phyloP scores from a whole-genome alignment of 352 stramenopile genomes.

The Phytopythium montanum region DNA sequence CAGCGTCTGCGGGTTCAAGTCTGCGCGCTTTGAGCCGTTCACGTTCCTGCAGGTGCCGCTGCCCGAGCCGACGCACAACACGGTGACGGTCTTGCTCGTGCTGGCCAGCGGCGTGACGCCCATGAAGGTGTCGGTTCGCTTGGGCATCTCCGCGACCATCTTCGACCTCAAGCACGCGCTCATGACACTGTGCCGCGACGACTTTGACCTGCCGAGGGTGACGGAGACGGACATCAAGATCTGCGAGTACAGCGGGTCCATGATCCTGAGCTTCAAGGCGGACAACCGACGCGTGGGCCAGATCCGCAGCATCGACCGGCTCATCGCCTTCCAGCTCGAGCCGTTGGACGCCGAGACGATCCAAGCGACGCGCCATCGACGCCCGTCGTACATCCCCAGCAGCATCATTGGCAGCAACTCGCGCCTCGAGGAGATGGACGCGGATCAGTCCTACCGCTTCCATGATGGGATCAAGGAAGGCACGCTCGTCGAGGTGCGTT shows the following conservation, averaged over 20 bases:
- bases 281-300: constrained; percentile 80
- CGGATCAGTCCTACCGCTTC: constrained; percentile 32
- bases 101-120: constrained; percentile 67
- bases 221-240: constrained; percentile 82
- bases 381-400: constrained; percentile 64
- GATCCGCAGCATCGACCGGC: constrained; percentile 82
- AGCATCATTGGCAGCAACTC: constrained; percentile 8
- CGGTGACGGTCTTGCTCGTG: constrained; percentile 78
- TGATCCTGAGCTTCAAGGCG: constrained; percentile 87
- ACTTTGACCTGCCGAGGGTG: constrained; percentile 63
- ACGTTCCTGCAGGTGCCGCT: constrained; percentile 87
- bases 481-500: constrained; percentile 66
- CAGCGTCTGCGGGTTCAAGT: constrained; percentile 94
- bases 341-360: constrained; percentile 62
- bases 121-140: constrained; percentile 75
- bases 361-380: constrained; percentile 66
- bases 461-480: constrained; percentile 59
- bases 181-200: constrained; percentile 71
- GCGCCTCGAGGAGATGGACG: constrained; percentile 40
- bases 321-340: constrained; percentile 86
- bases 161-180: constrained; percentile 86
- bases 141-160: constrained; percentile 80
- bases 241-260: constrained; percentile 82
- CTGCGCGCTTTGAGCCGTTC: constrained; percentile 92
- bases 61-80: constrained; percentile 83